phyloP scores from a whole-genome alignment of 306 rosid species.

The Vigna angularis region DNA sequence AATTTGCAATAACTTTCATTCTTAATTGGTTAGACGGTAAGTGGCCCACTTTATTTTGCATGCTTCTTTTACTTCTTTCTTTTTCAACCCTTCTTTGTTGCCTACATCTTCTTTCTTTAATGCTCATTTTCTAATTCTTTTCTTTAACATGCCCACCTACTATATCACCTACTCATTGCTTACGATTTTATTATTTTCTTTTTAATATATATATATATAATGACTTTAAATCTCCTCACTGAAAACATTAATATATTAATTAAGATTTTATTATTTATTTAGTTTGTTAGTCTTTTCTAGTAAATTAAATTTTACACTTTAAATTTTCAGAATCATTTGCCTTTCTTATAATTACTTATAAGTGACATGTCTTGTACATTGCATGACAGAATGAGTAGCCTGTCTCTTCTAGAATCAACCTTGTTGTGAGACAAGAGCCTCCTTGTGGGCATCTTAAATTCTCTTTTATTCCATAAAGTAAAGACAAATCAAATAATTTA shows the following conservation, averaged over 20 bases:
- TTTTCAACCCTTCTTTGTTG: slow-evolving; percentile 35
- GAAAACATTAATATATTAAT: too few species aligned
- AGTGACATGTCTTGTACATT: slow-evolving; percentile 93
- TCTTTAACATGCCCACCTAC: too few species aligned
- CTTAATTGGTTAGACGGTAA: slow-evolving; percentile 54
- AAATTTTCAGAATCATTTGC: background rate
- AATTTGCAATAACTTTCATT: slow-evolving; percentile 41
- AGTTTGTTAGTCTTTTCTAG: background rate
- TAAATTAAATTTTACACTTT: too few species aligned
- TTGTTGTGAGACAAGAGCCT: slow-evolving; percentile 89
- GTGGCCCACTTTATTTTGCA: slow-evolving; percentile 54
- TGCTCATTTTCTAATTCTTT: too few species aligned
- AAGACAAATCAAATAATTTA: slow-evolving; percentile 38
- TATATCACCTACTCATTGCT: too few species aligned
- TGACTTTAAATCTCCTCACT: too few species aligned
- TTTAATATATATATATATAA: too few species aligned
- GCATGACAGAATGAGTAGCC: slow-evolving; percentile 81
- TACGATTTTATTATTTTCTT: background rate
- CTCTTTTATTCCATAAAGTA: slow-evolving; percentile 57
- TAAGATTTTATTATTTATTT: too few species aligned
- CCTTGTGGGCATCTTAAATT: slow-evolving; percentile 92
- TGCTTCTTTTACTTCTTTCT: slow-evolving; percentile 40
- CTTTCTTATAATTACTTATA: slow-evolving; percentile 41
- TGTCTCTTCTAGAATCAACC: slow-evolving; percentile 61
- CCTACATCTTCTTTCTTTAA: slow-evolving; percentile 20